These are phyloP conservation scores for Russula brevipes DNA, from an alignment of 768 basidiomycete genomes.

Conservation along the genomic window DNA sequence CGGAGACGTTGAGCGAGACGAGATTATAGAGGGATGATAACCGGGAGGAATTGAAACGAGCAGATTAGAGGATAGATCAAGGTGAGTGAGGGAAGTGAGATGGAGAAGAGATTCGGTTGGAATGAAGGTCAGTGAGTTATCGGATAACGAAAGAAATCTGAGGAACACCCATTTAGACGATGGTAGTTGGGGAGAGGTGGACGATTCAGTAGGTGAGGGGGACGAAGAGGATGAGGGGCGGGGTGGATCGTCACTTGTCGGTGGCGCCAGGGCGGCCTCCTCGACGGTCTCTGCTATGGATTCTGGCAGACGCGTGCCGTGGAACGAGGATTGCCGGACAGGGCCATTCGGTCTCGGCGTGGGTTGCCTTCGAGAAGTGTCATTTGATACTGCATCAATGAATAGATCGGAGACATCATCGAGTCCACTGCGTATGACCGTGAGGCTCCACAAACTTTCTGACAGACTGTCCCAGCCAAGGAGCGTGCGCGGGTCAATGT, in stretches of 20 bases:
- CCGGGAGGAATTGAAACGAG: conserved; percentile 83
- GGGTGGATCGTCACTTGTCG: conserved; percentile 23
- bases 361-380: conserved; percentile 58
- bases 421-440: conserved; percentile 71
- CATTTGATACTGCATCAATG: conserved; percentile 70
- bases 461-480: conserved; percentile 81
- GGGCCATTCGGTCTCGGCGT: conserved; percentile 39
- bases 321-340: conserved; percentile 43
- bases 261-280: conserved; percentile 24
- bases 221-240: conserved; percentile 3
- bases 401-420: conserved; percentile 78
- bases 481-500: conserved; percentile 77
- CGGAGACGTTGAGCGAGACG: conserved; percentile 85
- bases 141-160: conserved; percentile 67
- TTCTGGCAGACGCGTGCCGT: conserved; percentile 47
- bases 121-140: conserved; percentile 77
- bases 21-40: conserved; percentile 71
- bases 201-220: conserved; percentile 25
- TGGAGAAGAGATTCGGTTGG: conserved; percentile 61
- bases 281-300: conserved; percentile 52
- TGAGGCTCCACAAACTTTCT: conserved; percentile 65
- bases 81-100: conserved; percentile 69
- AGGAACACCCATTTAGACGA: conserved; percentile 70
- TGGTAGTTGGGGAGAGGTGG: conserved; percentile 40
- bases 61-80: conserved; percentile 89